phyloP scores from a whole-genome alignment of 805 yeast species.

The Metschnikowia picachoensis region DNA sequence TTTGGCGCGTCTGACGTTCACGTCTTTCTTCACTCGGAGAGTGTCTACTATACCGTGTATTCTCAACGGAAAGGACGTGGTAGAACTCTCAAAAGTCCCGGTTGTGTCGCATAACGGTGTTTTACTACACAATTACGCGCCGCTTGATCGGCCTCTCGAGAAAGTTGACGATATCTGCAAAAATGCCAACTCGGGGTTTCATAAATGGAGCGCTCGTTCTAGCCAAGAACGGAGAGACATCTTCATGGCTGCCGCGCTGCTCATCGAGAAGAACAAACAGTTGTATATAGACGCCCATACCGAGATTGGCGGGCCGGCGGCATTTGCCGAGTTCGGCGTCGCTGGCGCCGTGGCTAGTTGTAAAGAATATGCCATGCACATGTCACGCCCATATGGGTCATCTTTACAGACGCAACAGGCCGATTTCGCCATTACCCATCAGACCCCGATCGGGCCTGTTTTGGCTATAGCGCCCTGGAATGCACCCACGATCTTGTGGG shows the following conservation, averaged over 20 bases:
- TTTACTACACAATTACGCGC: constrained; percentile 11
- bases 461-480: constrained; percentile 48
- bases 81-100: constrained; percentile 4
- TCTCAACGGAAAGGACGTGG: constrained; percentile 10
- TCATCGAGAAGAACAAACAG: constrained; percentile 13
- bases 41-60: constrained; percentile 10
- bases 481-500: constrained; percentile 41
- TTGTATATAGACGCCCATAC: constrained; percentile 11
- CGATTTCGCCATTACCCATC: constrained; percentile 27
- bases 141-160: constrained; percentile 3
- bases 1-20: too few species aligned
- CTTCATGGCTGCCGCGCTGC: constrained; percentile 17
- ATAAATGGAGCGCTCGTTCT: constrained; percentile 22
- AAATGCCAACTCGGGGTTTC: constrained; percentile 24
- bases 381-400: constrained; percentile 18
- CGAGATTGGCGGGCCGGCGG: constrained; percentile 9
- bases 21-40: not conserved
- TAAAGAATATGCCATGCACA: constrained; percentile 10
- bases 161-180: constrained; percentile 16
- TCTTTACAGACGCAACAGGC: constrained; percentile 11
- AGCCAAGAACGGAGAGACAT: constrained; percentile 19
- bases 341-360: constrained; percentile 10
- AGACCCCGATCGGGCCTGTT: constrained; percentile 44
- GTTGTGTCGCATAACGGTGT: constrained; percentile 11
- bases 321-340: constrained; percentile 9